Conservation (phyloP, 805 yeast genomes). For the Suhomyces faveliae region DNA sequence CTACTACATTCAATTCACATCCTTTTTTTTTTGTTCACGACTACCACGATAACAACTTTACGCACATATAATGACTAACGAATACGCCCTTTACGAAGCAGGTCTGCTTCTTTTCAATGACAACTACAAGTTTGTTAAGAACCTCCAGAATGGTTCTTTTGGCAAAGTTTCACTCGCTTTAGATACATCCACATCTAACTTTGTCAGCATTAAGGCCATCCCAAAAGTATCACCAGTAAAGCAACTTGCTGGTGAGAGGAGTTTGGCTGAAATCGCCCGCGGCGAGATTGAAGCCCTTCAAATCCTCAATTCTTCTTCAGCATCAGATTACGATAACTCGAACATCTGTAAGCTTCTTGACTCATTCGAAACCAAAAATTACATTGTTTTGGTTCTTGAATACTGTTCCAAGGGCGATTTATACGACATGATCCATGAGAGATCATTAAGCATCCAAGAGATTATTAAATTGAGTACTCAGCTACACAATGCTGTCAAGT, state of each 20-base stretch:
- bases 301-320: slow-evolving; percentile 19
- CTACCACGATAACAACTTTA: not conserved
- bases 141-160: slow-evolving; percentile 58
- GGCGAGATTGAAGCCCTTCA: slow-evolving; percentile 50
- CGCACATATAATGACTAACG: slow-evolving; percentile 2
- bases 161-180: slow-evolving; percentile 58
- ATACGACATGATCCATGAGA: slow-evolving; percentile 51
- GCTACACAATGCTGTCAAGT: slow-evolving; percentile 49
- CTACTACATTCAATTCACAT: not conserved
- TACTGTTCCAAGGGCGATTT: slow-evolving; percentile 67
- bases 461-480: slow-evolving; percentile 36
- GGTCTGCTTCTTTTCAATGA: slow-evolving; percentile 31
- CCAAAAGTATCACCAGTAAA: slow-evolving; percentile 43
- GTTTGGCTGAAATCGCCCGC: slow-evolving; percentile 39
- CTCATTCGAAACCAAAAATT: slow-evolving; percentile 52
- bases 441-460: slow-evolving; percentile 12
- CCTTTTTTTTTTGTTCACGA: slow-evolving; percentile 2
- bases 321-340: slow-evolving; percentile 25
- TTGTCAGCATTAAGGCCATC: slow-evolving; percentile 58
- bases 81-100: slow-evolving; percentile 39
- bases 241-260: slow-evolving; percentile 11
- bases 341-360: slow-evolving; percentile 61
- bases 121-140: slow-evolving; percentile 42
- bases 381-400: slow-evolving; percentile 60
- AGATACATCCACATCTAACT: slow-evolving; percentile 28